Conservation (phyloP, 2,329 filamentous ascomycete species). For the Pezicula neosporulosa region DNA sequence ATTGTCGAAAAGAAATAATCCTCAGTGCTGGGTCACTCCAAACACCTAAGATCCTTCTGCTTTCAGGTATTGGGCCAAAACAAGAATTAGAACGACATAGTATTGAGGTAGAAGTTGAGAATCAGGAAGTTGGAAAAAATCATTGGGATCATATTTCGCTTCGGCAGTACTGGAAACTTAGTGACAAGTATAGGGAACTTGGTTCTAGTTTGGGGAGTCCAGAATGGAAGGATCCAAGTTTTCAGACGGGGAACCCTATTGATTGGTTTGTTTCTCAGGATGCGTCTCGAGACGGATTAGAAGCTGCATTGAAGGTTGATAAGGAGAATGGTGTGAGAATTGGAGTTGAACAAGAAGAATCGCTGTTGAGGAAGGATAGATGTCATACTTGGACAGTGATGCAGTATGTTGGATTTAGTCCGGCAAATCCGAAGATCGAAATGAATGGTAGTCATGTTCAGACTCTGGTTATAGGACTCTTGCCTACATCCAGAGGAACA, state of each 20-base stretch:
- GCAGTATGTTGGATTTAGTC: not conserved
- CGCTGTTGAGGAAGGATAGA: not conserved
- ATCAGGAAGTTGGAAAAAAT: slow-evolving; percentile 5
- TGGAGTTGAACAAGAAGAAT: not conserved
- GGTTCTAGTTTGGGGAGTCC: slow-evolving; percentile 2
- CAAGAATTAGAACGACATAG: slow-evolving; percentile 30
- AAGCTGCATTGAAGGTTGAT: not conserved
- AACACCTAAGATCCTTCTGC: slow-evolving; percentile 45
- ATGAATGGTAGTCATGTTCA: slow-evolving; percentile 9
- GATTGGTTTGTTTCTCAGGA: slow-evolving; percentile 2
- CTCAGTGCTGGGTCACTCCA: slow-evolving; percentile 44
- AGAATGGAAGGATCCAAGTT: not conserved
- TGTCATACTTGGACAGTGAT: not conserved
- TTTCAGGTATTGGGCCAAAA: slow-evolving; percentile 44
- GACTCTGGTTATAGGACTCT: slow-evolving; percentile 1
- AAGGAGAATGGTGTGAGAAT: not conserved
- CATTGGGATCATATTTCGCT: slow-evolving; percentile 2
- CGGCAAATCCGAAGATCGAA: slow-evolving; percentile 2
- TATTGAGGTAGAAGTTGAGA: slow-evolving; percentile 3
- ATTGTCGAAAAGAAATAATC: slow-evolving; percentile 37
- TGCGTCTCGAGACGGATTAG: not conserved
- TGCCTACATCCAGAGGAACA: slow-evolving; percentile 11
- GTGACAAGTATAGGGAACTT: not conserved
- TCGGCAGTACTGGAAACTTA: slow-evolving; percentile 2
- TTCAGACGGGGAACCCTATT: not conserved